Base-by-base conservation (phyloP, 257 asterid genomes). In the Solanum rostratum region DNA sequence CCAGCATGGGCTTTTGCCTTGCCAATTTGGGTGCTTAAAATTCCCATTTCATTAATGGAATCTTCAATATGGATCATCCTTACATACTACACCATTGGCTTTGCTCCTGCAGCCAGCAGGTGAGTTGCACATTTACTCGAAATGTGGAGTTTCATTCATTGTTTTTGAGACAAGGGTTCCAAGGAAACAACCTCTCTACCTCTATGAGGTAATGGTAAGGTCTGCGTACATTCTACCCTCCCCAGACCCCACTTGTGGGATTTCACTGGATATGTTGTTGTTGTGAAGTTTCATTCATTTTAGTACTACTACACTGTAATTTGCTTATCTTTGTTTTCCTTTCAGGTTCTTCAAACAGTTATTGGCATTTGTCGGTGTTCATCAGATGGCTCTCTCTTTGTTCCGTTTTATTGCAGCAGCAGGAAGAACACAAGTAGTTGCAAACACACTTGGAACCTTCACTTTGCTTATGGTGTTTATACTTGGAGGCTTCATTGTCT, bases 1-100 rank as follows among this genome's bases (percentile, higher is more conserved):
- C 98, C 98, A 0, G 97, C 98, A 33, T 95, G 98, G 98, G 97
- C 98, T 7, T 95, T 95, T 81, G 95, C 97, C 3, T 85, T 95
- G 89, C 98, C 98, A 8, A 93, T 93, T 88, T 93, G 97, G 98
- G 87, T 90, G 6, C 92, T 93, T 2, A 87, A 94, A 8, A 86
- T 93, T 79, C 98, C 98, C 10, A 80, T 93, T 12, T 95, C 98
- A 0, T 49, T 93, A 0, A 68, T 89, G 88, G 97, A 95, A 85
- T 93, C 98, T 7, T 11, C 68, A 3, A 83, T 95, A 85, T 95
- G 98, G 98, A 89, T 92, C 37, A 12, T 90, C 71, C 86, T 95
- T 81, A 95, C 98, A 3, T 95, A 95, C 79, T 95, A 95, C 90
- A 84, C 96, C 84, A 93, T 95, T 69, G 98, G 98, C 7, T 93